Conservation (phyloP, 345 rosid genomes). For the Geranium rotundifolium region DNA sequence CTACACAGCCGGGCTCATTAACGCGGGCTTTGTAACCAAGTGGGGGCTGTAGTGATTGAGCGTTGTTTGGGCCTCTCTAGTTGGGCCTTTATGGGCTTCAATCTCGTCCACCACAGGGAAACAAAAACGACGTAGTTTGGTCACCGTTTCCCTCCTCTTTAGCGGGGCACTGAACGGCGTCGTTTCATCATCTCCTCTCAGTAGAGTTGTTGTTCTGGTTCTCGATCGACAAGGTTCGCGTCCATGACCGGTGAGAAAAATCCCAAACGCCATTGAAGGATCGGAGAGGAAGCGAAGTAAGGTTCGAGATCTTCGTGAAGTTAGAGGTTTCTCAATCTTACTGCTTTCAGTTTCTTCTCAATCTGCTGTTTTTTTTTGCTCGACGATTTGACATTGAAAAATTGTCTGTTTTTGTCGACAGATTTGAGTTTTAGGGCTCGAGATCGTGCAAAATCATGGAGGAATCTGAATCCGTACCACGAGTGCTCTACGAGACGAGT, state of each 20-base stretch:
- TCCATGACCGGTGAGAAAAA: neutral
- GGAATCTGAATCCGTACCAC: conserved; percentile 11
- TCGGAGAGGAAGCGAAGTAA: neutral
- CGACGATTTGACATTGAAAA: neutral
- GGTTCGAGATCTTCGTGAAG: neutral
- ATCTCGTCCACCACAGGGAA: no score
- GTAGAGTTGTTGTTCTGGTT: neutral
- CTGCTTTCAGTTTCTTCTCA: neutral
- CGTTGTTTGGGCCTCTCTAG: no score
- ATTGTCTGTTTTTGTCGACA: neutral
- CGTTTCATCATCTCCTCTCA: neutral
- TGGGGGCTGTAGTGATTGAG: no score
- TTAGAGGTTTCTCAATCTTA: neutral
- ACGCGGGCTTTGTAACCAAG: no score
- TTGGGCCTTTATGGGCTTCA: no score
- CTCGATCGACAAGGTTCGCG: neutral
- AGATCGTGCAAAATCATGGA: conserved; percentile 25
- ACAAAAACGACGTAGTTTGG: no score
- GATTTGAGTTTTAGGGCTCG: neutral
- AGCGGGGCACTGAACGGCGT: no score
- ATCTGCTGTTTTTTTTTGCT: neutral
- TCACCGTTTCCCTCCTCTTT: no score
- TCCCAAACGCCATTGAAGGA: neutral
- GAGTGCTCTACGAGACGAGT: conserved; percentile 60
- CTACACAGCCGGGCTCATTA: no score